These are phyloP conservation scores for Colletotrichum agaves DNA, from an alignment of 2,329 filamentous ascomycete genomes.

Conservation along the genomic window DNA sequence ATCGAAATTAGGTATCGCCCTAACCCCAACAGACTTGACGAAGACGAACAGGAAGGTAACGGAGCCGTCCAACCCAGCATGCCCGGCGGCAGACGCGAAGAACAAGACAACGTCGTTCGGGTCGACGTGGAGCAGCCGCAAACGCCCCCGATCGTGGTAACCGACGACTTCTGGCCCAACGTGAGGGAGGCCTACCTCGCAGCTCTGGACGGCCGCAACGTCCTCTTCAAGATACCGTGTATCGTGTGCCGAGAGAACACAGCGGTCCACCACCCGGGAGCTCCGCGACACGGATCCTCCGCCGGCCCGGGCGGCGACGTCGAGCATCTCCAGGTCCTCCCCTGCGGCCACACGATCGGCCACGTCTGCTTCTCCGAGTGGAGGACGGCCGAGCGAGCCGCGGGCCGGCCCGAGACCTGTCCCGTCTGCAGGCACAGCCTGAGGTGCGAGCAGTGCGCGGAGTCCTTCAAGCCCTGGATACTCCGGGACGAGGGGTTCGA, in stretches of 20 bases:
- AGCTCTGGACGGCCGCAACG: background rate
- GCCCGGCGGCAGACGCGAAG: too few relatives aligned
- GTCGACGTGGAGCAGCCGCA: background rate
- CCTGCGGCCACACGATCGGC: conserved; percentile 12
- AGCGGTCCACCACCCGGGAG: background rate
- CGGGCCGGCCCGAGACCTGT: background rate
- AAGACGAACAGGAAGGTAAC: too few relatives aligned
- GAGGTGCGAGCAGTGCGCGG: background rate
- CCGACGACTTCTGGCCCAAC: conserved; percentile 1
- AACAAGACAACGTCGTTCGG: background rate
- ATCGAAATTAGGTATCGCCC: too few relatives aligned
- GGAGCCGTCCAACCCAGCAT: too few relatives aligned
- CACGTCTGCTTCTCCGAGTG: background rate
- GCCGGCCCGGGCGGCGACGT: background rate
- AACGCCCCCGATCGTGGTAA: background rate
- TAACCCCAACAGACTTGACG: too few relatives aligned
- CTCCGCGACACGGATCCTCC: background rate
- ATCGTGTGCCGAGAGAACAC: background rate
- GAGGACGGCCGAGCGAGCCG: background rate
- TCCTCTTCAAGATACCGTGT: background rate
- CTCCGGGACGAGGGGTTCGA: background rate
- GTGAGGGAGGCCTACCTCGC: background rate
- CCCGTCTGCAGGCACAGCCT: background rate
- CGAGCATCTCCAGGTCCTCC: background rate
- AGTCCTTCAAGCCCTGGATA: background rate